Evolutionary conservation across 1,139 yeast genomes (phyloP).

Genomic region (Protomyces inouyei): DNA sequence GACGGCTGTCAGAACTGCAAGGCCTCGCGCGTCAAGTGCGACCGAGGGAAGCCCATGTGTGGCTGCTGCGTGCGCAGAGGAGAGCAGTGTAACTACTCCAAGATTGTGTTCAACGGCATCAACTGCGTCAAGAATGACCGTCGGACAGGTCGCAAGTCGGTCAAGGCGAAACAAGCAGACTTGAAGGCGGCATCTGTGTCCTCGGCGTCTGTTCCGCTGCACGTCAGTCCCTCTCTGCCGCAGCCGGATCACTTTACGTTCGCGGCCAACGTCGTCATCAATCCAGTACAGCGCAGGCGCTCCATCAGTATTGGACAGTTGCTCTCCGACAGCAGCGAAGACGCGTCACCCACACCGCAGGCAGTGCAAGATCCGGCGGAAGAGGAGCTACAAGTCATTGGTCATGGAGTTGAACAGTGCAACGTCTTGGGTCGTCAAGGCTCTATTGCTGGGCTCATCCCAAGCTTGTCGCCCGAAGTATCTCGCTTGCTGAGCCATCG

Average conservation of each 20-base stretch:
- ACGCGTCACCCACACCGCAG: neutral
- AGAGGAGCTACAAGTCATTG: neutral
- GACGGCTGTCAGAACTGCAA: conserved; percentile 25
- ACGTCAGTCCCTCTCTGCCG: neutral
- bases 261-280: neutral
- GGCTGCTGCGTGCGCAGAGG: conserved; percentile 8
- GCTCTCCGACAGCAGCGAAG: neutral
- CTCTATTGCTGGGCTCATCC: neutral
- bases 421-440: neutral
- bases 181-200: neutral
- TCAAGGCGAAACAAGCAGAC: neutral
- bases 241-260: neutral
- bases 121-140: conserved; percentile 15
- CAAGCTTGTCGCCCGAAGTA: neutral
- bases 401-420: neutral
- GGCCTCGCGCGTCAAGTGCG: conserved; percentile 17
- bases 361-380: neutral
- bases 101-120: conserved; percentile 16
- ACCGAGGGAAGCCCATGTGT: conserved; percentile 13
- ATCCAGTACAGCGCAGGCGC: neutral
- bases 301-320: neutral
- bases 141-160: conserved; percentile 18
- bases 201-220: neutral
- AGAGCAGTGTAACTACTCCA: conserved; percentile 15
- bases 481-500: neutral